Evolutionary conservation across 202 grass and related monocot genomes (phyloP).

Genomic region (Alloteropsis angusta): DNA sequence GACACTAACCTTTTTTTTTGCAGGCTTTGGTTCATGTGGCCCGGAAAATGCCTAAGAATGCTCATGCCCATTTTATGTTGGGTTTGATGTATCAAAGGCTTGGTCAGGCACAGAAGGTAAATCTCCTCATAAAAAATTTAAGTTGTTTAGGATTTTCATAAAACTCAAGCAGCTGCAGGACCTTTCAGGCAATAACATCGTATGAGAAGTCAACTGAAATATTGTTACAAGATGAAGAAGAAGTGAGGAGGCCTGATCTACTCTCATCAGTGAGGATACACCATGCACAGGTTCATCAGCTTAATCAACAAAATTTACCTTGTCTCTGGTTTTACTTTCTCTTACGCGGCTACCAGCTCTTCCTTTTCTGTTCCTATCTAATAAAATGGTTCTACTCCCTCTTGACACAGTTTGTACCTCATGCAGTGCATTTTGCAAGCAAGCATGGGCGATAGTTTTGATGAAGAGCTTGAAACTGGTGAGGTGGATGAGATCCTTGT

Average conservation of each 20-base stretch:
- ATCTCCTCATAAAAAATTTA: slow-evolving; percentile 15
- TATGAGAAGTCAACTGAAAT: slow-evolving; percentile 97
- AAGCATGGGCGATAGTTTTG: slow-evolving; percentile 78
- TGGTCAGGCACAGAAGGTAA: slow-evolving; percentile 95
- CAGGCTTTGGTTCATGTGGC: slow-evolving; percentile 88
- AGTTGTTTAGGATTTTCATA: slow-evolving; percentile 18
- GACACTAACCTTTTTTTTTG: slow-evolving; percentile 1
- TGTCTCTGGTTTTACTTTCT: background rate
- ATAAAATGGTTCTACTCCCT: background rate
- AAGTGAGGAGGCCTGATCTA: slow-evolving; percentile 77
- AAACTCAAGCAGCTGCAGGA: slow-evolving; percentile 23
- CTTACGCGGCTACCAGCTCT: background rate
- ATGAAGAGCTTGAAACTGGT: slow-evolving; percentile 71
- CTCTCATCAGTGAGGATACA: slow-evolving; percentile 88
- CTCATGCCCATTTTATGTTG: slow-evolving; percentile 89
- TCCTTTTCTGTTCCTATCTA: background rate
- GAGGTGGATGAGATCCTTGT: slow-evolving; percentile 82
- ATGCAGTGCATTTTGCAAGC: slow-evolving; percentile 87
- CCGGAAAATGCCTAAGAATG: slow-evolving; percentile 93
- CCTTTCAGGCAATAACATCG: slow-evolving; percentile 59
- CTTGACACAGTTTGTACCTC: slow-evolving; percentile 1
- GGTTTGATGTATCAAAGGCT: slow-evolving; percentile 98
- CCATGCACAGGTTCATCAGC: slow-evolving; percentile 71
- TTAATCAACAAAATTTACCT: background rate
- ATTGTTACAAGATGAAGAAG: slow-evolving; percentile 85